Percentiles rank a stretch among this genome's conserved stretches.
Evolutionary conservation across 352 stramenopile species (phyloP).

Genomic region (Vaucheria bursata): DNA sequence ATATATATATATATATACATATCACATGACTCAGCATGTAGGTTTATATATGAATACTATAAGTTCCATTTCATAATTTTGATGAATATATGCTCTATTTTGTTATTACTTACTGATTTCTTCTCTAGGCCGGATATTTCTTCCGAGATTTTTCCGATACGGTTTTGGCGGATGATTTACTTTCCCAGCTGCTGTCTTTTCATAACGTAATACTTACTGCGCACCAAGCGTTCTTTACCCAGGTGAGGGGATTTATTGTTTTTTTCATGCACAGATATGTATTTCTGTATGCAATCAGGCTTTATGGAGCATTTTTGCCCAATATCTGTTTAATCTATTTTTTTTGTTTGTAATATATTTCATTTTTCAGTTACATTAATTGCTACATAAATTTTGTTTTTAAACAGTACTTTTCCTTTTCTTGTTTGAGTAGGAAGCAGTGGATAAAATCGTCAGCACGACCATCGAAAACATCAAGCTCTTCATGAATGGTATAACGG

Average conservation of each 20-base stretch:
- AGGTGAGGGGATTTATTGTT: neutral
- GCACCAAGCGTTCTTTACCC: slow-evolving; percentile 43
- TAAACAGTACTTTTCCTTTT: neutral
- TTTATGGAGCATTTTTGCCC: neutral
- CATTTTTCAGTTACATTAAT: neutral
- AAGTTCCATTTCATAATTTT: too few relatives aligned
- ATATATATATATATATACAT: too few relatives aligned
- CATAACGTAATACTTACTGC: slow-evolving; percentile 38
- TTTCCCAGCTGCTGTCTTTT: slow-evolving; percentile 32
- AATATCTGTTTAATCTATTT: neutral
- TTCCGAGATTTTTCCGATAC: slow-evolving; percentile 37
- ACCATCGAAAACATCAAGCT: slow-evolving; percentile 2
- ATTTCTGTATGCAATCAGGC: neutral
- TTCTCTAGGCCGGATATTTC: slow-evolving; percentile 31
- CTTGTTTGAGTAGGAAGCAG: slow-evolving; percentile 16
- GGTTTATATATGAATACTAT: too few relatives aligned
- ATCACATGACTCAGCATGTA: too few relatives aligned
- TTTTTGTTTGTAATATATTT: slow-evolving; percentile 1
- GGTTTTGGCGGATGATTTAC: slow-evolving; percentile 1
- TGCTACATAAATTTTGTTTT: neutral
- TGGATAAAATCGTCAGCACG: slow-evolving; percentile 33
- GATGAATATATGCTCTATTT: too few relatives aligned
- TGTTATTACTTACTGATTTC: too few relatives aligned
- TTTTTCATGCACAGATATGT: neutral
- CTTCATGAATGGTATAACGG: neutral